phyloP scores from a whole-genome alignment of 2,329 filamentous ascomycete species.

The Chalara sp. region DNA sequence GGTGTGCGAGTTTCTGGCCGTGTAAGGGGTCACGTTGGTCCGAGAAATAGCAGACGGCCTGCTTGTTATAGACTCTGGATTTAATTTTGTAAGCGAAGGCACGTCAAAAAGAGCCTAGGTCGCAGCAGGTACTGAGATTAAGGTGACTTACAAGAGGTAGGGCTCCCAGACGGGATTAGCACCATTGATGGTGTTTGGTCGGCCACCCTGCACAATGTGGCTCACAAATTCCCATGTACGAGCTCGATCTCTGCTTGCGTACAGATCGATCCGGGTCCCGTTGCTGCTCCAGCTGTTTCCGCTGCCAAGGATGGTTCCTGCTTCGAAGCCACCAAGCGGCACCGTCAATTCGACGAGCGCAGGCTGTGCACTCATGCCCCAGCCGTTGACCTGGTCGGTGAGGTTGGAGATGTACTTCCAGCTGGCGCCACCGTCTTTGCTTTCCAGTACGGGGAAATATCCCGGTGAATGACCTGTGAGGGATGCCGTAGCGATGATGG shows the following conservation, averaged over 20 bases:
- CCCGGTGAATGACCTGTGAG: no score
- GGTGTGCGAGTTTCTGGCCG: conserved; percentile 61
- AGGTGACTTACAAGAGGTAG: conserved; percentile 39
- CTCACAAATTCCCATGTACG: conserved; percentile 57
- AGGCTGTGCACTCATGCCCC: conserved; percentile 58
- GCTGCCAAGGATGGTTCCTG: conserved; percentile 54
- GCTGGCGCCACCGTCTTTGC: conserved; percentile 43
- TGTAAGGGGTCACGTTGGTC: conserved; percentile 58
- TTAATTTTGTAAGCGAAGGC: no score
- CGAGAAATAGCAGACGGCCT: conserved; percentile 61
- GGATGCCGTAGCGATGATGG: no score
- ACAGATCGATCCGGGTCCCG: conserved; percentile 59
- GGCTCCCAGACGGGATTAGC: conserved; percentile 67
- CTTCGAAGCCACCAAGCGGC: conserved; percentile 46
- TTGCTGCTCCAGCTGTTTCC: conserved; percentile 29
- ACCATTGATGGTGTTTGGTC: conserved; percentile 52
- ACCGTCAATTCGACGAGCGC: conserved; percentile 55
- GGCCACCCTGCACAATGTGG: conserved; percentile 55
- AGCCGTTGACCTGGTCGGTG: conserved; percentile 50
- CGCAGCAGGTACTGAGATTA: no score
- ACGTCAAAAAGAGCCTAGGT: no score
- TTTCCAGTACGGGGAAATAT: conserved; percentile 37
- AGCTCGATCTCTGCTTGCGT: conserved; percentile 51
- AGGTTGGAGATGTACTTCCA: conserved; percentile 56
- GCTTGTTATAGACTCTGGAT: conserved; percentile 38